A percentile compares a stretch with the other conserved stretches of the same genome.
Evolutionary conservation across 2,329 filamentous ascomycete species (phyloP).

Genomic region (Diaporthe nobilis): DNA sequence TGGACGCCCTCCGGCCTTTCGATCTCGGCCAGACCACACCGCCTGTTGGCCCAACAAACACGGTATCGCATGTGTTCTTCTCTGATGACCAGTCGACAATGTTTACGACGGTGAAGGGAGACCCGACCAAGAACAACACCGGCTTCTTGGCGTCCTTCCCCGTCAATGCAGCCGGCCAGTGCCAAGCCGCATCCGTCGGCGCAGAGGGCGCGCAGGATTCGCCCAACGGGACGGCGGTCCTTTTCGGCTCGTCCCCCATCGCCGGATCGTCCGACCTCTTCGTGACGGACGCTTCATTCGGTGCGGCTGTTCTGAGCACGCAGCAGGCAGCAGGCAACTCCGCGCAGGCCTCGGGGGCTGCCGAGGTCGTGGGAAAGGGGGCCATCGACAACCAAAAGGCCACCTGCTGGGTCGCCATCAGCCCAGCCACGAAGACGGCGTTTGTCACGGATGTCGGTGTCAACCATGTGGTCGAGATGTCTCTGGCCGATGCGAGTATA

Average conservation of each 20-base stretch:
- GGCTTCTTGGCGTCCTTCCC: constrained; percentile 69
- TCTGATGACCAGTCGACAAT: constrained; percentile 66
- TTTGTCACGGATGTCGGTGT: constrained; percentile 71
- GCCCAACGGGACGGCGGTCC: constrained; percentile 67
- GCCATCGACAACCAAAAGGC: constrained; percentile 65
- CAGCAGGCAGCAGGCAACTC: neutral
- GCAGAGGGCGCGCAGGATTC: constrained; percentile 54
- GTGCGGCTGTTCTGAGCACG: constrained; percentile 63
- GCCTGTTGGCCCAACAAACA: constrained; percentile 70
- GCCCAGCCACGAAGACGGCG: constrained; percentile 60
- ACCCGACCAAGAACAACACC: constrained; percentile 66
- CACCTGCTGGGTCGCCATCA: constrained; percentile 72
- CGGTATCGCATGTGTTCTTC: constrained; percentile 73
- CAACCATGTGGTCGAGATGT: constrained; percentile 71
- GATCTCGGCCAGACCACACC: constrained; percentile 70
- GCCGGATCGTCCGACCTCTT: constrained; percentile 62
- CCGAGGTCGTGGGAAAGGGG: constrained; percentile 60
- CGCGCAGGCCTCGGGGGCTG: constrained; percentile 38
- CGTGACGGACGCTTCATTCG: constrained; percentile 71
- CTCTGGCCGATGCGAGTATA: constrained; percentile 62
- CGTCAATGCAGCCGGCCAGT: constrained; percentile 49
- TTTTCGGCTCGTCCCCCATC: constrained; percentile 67
- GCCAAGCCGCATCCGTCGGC: constrained; percentile 42
- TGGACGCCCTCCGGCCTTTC: constrained; percentile 63
- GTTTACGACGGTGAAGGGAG: constrained; percentile 72